Base-by-base conservation (phyloP, 179 eudicot genomes). In the Gypsophila paniculata region DNA sequence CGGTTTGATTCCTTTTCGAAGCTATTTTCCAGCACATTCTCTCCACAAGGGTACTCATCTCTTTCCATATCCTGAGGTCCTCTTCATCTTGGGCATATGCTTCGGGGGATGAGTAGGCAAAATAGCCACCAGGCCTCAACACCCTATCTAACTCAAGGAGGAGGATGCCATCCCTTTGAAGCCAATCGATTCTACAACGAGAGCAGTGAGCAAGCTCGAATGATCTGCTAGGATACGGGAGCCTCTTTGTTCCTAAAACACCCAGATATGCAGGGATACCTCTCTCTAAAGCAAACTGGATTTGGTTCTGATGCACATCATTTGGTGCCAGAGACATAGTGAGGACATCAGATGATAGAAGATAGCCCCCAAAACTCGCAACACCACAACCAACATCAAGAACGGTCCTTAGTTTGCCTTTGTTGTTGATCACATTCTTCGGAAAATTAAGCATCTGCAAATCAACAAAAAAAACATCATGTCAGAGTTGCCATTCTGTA, bases 21-120 rank as follows among this genome's bases (percentile, higher is more conserved):
- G 99, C 99, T 67, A 90, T 94, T 78, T 77, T 88, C 99, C 99
- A 94, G 75, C 99, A 94, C 99, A 94, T 94, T 34, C 95, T 94
- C 74, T 88, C 91, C 38, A 91, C 99, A 74, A 94, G 97, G 34
- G 96, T 81, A 79, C 97, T 94, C 99, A 94, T 94, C 81, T 88
- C 85, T 80, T 71, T 89, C 99, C 99, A 94, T 75, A 94, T 94
- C 70, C 91, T 88, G 26, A 89, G 85, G 78, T 94, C 95, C 88
- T 94, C 99, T 74, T 91, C 99, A 74, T 94, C 99, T 80, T 94
- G 99, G 18, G 99, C 99, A 83, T 94, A 94, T 49, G 99, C 99
- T 84, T 94, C 99, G 25, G 99, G 99, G 62, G 99, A 94, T 19
- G 97, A 94, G 80, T 91, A 94, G 54, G 99, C 97, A 80, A 94